phyloP scores from a whole-genome alignment of 257 asterid genomes.

The Mitragyna speciosa region DNA sequence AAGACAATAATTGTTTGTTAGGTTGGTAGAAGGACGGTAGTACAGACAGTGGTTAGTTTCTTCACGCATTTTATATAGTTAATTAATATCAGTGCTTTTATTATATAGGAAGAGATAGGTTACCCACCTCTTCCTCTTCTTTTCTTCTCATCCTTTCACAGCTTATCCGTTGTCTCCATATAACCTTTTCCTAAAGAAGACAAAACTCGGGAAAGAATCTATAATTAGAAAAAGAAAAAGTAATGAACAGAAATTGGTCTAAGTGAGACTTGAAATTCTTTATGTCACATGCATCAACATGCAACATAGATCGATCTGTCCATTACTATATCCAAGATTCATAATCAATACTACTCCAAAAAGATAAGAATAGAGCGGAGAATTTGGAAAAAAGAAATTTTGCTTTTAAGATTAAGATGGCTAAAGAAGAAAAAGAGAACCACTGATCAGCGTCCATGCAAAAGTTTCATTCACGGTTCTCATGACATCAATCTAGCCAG shows the following conservation, averaged over 20 bases:
- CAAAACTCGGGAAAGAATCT: conserved; percentile 34
- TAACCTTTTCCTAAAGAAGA: conserved; percentile 30
- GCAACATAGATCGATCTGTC: background rate
- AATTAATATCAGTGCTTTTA: background rate
- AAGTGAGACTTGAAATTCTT: conserved; percentile 27
- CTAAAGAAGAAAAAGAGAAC: background rate
- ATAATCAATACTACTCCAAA: background rate
- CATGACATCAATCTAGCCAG: background rate
- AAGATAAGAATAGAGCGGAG: conserved; percentile 27
- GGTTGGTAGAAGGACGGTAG: conserved; percentile 57
- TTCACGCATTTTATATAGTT: conserved; percentile 36
- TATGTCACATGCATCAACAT: conserved; percentile 43
- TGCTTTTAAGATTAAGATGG: background rate
- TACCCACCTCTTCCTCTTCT: conserved; percentile 40
- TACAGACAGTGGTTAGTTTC: conserved; percentile 33
- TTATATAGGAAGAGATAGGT: conserved; percentile 37
- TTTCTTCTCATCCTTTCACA: conserved; percentile 69
- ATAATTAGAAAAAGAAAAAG: conserved; percentile 30
- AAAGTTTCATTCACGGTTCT: background rate
- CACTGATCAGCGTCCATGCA: background rate
- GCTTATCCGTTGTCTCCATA: conserved; percentile 58
- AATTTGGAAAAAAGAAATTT: background rate
- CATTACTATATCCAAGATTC: background rate
- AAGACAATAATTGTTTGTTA: conserved; percentile 32
- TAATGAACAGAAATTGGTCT: conserved; percentile 26